phyloP scores from a whole-genome alignment of 2,329 filamentous ascomycete species.

The Pseudogymnoascus pannorum region DNA sequence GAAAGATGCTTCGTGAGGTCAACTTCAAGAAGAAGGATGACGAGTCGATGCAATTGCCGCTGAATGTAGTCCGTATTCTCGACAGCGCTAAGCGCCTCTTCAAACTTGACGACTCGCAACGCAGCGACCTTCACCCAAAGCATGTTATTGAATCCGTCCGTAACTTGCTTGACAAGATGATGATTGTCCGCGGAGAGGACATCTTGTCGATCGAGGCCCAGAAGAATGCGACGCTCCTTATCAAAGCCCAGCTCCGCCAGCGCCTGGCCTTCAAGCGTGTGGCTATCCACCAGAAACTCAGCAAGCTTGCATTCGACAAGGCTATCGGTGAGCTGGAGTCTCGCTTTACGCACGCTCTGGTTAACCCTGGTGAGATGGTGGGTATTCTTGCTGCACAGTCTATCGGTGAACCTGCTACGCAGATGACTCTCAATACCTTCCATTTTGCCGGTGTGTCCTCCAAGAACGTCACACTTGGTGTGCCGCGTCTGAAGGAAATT shows the following conservation, averaged over 20 bases:
- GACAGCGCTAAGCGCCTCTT: slow-evolving; percentile 86
- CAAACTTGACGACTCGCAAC: slow-evolving; percentile 74
- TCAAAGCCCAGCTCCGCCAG: slow-evolving; percentile 87
- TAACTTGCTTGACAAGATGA: slow-evolving; percentile 65
- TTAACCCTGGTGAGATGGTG: slow-evolving; percentile 96
- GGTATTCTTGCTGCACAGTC: slow-evolving; percentile 96
- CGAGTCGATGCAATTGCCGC: slow-evolving; percentile 80
- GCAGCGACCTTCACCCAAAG: slow-evolving; percentile 82
- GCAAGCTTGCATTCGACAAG: slow-evolving; percentile 87
- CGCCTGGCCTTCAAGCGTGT: slow-evolving; percentile 88
- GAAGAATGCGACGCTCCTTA: slow-evolving; percentile 76
- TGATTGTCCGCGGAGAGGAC: slow-evolving; percentile 82
- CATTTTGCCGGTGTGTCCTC: slow-evolving; percentile 99
- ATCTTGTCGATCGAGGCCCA: slow-evolving; percentile 79
- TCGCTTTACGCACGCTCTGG: slow-evolving; percentile 76
- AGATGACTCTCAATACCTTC: slow-evolving; percentile 99
- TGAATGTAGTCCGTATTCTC: slow-evolving; percentile 87
- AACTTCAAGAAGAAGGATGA: slow-evolving; percentile 65
- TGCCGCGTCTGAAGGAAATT: slow-evolving; percentile 98
- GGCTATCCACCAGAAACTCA: slow-evolving; percentile 76
- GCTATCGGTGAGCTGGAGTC: slow-evolving; percentile 85
- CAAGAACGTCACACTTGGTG: slow-evolving; percentile 98
- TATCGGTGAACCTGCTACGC: slow-evolving; percentile 95
- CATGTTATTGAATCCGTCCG: slow-evolving; percentile 79
- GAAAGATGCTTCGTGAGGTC: slow-evolving; percentile 64